phyloP scores from a whole-genome alignment of 2,329 filamentous ascomycete species.

The Dothistroma pini region DNA sequence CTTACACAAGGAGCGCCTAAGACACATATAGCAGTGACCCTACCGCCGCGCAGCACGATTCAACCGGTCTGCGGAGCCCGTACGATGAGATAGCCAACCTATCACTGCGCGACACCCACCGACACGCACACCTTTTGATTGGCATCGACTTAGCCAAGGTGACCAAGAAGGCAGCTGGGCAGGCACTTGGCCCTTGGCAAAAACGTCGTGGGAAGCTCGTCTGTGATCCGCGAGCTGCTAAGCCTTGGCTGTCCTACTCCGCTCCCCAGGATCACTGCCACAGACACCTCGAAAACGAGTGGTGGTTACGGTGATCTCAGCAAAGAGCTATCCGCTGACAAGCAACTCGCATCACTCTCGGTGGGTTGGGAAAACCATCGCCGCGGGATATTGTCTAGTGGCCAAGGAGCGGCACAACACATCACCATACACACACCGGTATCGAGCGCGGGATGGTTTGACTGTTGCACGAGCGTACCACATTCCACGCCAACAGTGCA shows the following conservation, averaged over 20 bases:
- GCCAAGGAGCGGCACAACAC: neutral
- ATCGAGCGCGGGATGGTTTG: neutral
- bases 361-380: neutral
- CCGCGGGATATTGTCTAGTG: neutral
- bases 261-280: neutral
- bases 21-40: slow-evolving; percentile 1
- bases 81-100: neutral
- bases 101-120: neutral
- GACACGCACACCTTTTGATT: neutral
- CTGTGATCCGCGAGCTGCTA: neutral
- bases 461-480: neutral
- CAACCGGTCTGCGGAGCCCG: neutral
- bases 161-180: neutral
- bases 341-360: neutral
- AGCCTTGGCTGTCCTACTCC: neutral
- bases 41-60: neutral
- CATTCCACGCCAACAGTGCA: neutral
- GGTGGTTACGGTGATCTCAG: neutral
- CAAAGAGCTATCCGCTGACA: neutral
- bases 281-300: neutral
- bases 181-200: neutral
- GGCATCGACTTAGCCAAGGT: neutral
- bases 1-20: neutral
- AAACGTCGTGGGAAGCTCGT: neutral
- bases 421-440: neutral